phyloP scores from a whole-genome alignment of 2,329 filamentous ascomycete species.

The Lojkania enalia region DNA sequence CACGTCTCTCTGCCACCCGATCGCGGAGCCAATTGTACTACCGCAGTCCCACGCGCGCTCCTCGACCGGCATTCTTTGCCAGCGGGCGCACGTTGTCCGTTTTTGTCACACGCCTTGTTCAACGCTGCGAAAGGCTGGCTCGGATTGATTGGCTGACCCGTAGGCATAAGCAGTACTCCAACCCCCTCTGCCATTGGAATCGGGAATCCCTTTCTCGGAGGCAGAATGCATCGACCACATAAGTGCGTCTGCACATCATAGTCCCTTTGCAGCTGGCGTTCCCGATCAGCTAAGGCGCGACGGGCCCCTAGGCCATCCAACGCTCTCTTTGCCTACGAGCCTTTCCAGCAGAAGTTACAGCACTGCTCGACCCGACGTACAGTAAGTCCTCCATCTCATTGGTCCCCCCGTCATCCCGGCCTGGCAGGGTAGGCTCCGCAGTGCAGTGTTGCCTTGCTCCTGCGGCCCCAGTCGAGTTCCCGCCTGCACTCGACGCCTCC shows the following conservation, averaged over 20 bases:
- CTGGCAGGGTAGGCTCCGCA: constrained; percentile 38
- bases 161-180: constrained; percentile 50
- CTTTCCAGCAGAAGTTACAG: constrained; percentile 56
- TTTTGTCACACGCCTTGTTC: constrained; percentile 41
- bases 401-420: constrained; percentile 32
- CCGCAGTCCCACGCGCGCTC: constrained; percentile 35
- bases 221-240: constrained; percentile 52
- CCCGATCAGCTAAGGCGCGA: constrained; percentile 58
- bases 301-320: constrained; percentile 52
- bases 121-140: constrained; percentile 31
- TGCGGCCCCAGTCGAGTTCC: constrained; percentile 32
- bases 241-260: constrained; percentile 51
- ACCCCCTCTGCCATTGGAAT: constrained; percentile 46
- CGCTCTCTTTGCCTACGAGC: constrained; percentile 50
- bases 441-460: constrained; percentile 44
- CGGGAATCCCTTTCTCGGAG: constrained; percentile 51
- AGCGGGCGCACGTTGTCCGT: constrained; percentile 43
- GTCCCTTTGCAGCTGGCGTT: constrained; percentile 46
- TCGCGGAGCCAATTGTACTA: constrained; percentile 42
- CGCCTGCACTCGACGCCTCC: constrained; percentile 36
- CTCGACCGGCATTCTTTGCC: constrained; percentile 24
- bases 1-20: constrained; percentile 38
- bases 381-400: constrained; percentile 56
- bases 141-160: constrained; percentile 47
- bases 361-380: constrained; percentile 57